These are phyloP conservation scores for Ehretia macrophylla DNA, from an alignment of 257 asterid species.

Conservation along the genomic window DNA sequence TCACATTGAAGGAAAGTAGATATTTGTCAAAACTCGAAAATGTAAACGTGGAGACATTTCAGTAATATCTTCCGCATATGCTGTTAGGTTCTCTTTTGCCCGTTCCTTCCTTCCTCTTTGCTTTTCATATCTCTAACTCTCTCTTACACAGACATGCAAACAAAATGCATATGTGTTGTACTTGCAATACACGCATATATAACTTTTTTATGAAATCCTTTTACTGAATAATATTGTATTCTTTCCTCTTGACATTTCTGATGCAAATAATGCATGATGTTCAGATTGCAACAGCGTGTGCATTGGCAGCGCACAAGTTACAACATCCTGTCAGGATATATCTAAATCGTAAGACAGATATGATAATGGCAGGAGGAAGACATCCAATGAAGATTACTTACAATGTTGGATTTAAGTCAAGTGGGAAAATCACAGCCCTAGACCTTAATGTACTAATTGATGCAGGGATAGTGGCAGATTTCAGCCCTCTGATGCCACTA, in stretches of 20 bases:
- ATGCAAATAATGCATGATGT: slow-evolving; percentile 9
- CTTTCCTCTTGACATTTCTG: neutral
- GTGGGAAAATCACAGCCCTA: slow-evolving; percentile 67
- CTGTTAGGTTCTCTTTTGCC: too few species aligned
- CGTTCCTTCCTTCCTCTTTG: too few species aligned
- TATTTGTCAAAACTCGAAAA: too few species aligned
- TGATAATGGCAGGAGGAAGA: slow-evolving; percentile 70
- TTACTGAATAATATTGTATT: neutral
- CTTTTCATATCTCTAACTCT: too few species aligned
- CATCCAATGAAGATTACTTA: slow-evolving; percentile 74
- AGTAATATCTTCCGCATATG: too few species aligned
- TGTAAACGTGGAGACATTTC: too few species aligned
- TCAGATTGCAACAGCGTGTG: slow-evolving; percentile 68
- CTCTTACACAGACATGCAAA: too few species aligned
- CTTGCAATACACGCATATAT: too few species aligned
- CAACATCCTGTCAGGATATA: slow-evolving; percentile 60
- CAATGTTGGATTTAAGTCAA: slow-evolving; percentile 57
- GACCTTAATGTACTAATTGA: slow-evolving; percentile 58
- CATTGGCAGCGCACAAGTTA: slow-evolving; percentile 70
- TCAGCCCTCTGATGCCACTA: slow-evolving; percentile 47
- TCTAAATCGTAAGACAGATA: slow-evolving; percentile 59
- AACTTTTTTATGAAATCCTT: neutral
- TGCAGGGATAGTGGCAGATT: slow-evolving; percentile 49
- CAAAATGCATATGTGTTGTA: too few species aligned
- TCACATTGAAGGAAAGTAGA: too few species aligned